Evolutionary conservation across 192 early-diverging fungal genomes (phyloP).

Genomic region (Backusella liffmaniae): DNA sequence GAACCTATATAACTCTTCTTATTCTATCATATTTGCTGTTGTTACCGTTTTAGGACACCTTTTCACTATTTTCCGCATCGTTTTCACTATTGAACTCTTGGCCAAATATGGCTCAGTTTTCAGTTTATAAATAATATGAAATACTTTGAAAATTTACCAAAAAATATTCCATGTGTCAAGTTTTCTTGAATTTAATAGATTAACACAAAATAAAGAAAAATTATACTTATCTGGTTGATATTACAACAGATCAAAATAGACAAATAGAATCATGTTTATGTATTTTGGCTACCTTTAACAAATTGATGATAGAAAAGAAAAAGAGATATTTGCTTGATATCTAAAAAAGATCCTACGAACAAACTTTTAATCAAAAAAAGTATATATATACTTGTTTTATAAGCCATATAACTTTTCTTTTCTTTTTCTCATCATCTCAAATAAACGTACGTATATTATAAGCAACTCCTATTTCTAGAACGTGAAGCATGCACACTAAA

Average conservation of each 20-base stretch:
- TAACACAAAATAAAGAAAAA: neutral
- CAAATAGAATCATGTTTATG: neutral
- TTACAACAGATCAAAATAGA: neutral
- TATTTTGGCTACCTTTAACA: neutral
- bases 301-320: neutral
- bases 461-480: neutral
- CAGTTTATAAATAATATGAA: neutral
- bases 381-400: neutral
- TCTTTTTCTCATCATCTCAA: neutral
- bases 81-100: neutral
- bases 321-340: neutral
- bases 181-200: neutral
- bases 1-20: too few relatives aligned
- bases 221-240: neutral
- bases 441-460: neutral
- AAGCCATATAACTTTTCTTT: neutral
- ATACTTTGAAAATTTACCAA: too few relatives aligned
- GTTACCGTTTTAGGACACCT: neutral
- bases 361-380: neutral
- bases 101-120: neutral
- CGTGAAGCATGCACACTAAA: neutral
- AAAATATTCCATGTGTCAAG: neutral
- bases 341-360: neutral
- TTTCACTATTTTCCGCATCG: neutral
- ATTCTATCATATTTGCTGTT: too few relatives aligned